Evolutionary conservation across 1,284 basidiomycete genomes (phyloP), one percentile per base, ranked within the genome.

Genomic region (Heterobasidion irregulare): DNA sequence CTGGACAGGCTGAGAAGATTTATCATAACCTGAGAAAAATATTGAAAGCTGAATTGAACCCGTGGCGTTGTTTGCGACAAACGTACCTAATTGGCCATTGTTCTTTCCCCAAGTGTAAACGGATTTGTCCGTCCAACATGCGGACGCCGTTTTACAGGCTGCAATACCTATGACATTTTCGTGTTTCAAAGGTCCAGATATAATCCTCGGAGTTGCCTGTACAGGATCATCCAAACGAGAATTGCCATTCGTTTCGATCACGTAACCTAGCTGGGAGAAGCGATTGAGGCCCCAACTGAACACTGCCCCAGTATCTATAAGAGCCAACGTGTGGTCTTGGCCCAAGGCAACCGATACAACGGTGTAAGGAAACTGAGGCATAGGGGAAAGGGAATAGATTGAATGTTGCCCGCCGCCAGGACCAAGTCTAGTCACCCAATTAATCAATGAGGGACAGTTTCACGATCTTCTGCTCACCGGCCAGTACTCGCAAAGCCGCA

Each of bases 91-190:
- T 68, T 99, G 97, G 0, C 97, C 97, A 36, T 80, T 81, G 69
- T 98, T 98, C 26, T 90, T 94, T 0, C 96, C 97, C 95, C 95
- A 99, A 0, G 95, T 97, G 71, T 84, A 98, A 0, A 98, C 80
- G n/a, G 86, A 82, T n/a, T 66, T 68, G 15, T 80, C 78, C 0
- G 94, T 97, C 87, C 92, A 99, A 66, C 92, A 96, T 1, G 85
- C 94, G 18, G 91, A 94, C 26, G 93, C 89, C 26, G 84, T 85
- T 65, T 91, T 89, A 59, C 89, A 92, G 0, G 94, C 94, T 0
- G 94, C 92, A 3, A 96, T 79, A 16, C 97, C 97, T 18, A 76
- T 70, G 0, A 97, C 85, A 26, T 75, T 63, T 61, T 94, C 91
- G 68, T 89, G 92, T 75, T 88, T 91, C 59, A 98, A 70, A 1